Base-by-base conservation (phyloP, 1,284 basidiomycete species). In the Puccinia triticina region DNA sequence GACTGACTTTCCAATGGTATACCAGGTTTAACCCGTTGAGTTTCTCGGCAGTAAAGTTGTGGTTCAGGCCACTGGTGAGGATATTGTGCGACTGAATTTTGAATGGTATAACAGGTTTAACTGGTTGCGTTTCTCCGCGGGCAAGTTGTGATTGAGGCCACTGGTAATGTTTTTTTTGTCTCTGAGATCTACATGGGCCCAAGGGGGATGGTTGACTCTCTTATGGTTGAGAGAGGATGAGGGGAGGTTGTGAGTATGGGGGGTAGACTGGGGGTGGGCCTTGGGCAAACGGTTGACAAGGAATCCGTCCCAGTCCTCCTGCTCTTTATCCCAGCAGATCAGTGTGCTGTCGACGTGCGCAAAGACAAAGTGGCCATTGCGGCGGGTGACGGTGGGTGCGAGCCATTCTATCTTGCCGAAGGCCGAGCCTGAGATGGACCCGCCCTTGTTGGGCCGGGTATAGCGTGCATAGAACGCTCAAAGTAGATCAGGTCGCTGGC, bases 401-500 rank as follows among this genome's bases (percentile, higher is more conserved):
- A 87, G 81, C 87, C 87, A 87, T n/a, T 85, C 83, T 5, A 87
- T 77, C 67, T 85, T 84, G 12, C 84, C 85, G 26, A 87, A 85
- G 14, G 84, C 79, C n/a, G 86, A 85, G 18, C 46, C 66, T 29
- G 84, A 84, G 73, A 86, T 83, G 43, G 74, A 83, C 5, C 87
- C 87, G 46, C 84, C 83, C 74, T 86, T 86, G 84, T 87, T 87
- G 77, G 87, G 84, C 21, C 86, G 85, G 3, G 86, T 83, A 77
- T 86, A 87, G 26, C 84, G 83, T 34, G 84, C 82, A 26, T 84
- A 82, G 34, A 87, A 84, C 26, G 86, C 66, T 87, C 86, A 12
- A 97, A 90, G 94, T 95, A 97, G 75, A 99, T 88, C 34, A 99
- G 89, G 87, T 99, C 96, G 21, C 96, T 96, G 0, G 94, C 93